Base-by-base conservation (phyloP, 2,329 filamentous ascomycete genomes). In the Pyricularia grisea region DNA sequence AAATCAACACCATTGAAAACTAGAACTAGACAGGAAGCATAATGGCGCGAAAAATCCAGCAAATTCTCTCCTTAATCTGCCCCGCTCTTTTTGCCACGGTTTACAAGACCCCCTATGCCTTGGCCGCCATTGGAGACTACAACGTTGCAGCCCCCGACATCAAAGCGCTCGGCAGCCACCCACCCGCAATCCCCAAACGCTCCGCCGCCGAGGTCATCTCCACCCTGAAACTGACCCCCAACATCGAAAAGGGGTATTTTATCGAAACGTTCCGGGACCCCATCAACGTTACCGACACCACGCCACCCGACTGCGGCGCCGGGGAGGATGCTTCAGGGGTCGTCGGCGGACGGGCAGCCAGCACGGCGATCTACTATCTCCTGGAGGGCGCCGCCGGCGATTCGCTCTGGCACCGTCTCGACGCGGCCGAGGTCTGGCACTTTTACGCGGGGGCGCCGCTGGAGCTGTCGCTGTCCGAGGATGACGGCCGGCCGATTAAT, bases 201-300 rank as follows among this genome's bases (percentile, higher is more conserved):
- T 36, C 65, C 3, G 65, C 65, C 12, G 30, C 30, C 20, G 65
- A 66, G 20, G 70, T 80, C 42, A 78, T 80, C 72, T 58, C 70
- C 12, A 68, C 78, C 25, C 81, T 90, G 66, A 73, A 78, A 27
- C 81, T 90, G 30, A 74, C 79, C 66, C 78, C 81, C 10, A 87
- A 91, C 76, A 82, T 87, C 63, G 88, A 90, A 78, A 88, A 88
- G 68, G 88, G 88, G 65, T 90, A 88, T 78, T 91, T 85, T 73
- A 78, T 77, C 71, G 86, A 89, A 75, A 91, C 87, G 0, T 87
- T 91, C 77, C 81, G 83, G 69, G 81, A 84, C 71, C 73, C 79
- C 1, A 77, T 79, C 17, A 79, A 80, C 2, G 79, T 91, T 23
- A 82, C 86, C 0, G 88, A 87, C 31, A n/a, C n/a, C n/a, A n/a